Percentiles rank a stretch among this genome's conserved stretches.
Evolutionary conservation across 164 flowering plant species (phyloP).

Genomic region (Umbellularia californica): DNA sequence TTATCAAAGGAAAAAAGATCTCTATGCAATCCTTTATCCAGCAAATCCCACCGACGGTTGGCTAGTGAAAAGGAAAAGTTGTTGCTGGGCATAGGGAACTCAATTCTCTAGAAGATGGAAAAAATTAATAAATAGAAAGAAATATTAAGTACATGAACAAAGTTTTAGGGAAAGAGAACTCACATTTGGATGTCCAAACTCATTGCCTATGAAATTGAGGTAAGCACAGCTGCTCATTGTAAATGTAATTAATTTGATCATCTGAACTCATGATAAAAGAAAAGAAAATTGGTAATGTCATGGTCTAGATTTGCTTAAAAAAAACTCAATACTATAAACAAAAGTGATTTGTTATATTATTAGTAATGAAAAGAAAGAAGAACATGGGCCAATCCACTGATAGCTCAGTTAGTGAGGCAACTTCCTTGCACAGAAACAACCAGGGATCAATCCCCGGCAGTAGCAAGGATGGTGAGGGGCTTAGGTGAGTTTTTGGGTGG

Average conservation of each 20-base stretch:
- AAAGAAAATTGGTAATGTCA: constrained; percentile 6
- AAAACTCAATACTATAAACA: too few relatives aligned
- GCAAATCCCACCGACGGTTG: constrained; percentile 76
- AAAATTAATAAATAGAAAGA: constrained; percentile 16
- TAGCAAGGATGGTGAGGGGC: too few relatives aligned
- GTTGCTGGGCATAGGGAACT: constrained; percentile 90
- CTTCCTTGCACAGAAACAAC: too few relatives aligned
- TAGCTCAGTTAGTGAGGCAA: too few relatives aligned
- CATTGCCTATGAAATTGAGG: constrained; percentile 98
- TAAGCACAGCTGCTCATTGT: constrained; percentile 82
- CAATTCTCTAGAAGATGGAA: constrained; percentile 56
- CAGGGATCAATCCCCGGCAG: too few relatives aligned
- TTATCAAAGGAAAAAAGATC: constrained; percentile 70
- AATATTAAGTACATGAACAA: neutral
- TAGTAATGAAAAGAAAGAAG: too few relatives aligned
- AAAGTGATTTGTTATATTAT: too few relatives aligned
- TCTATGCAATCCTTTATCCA: constrained; percentile 40
- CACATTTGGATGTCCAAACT: constrained; percentile 94
- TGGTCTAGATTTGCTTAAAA: neutral
- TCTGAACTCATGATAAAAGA: constrained; percentile 36
- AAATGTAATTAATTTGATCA: constrained; percentile 85
- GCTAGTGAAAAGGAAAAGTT: constrained; percentile 75
- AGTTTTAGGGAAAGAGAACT: constrained; percentile 9
- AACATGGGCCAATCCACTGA: too few relatives aligned
- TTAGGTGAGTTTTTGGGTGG: too few relatives aligned